phyloP scores from a whole-genome alignment of 2,329 filamentous ascomycete genomes.

The Thelonectria blattea region DNA sequence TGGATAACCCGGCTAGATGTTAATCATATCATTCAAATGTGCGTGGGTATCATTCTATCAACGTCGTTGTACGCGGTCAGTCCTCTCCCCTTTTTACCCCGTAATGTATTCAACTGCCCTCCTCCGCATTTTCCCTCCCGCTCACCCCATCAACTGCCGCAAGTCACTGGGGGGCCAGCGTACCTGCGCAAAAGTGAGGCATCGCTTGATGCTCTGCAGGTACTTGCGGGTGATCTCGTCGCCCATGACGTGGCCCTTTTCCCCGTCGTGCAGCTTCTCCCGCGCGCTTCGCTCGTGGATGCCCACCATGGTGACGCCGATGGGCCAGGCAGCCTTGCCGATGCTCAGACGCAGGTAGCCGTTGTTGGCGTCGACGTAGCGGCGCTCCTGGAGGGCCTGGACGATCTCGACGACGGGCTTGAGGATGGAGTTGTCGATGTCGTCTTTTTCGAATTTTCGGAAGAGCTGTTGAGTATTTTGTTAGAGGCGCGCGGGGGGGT shows the following conservation, averaged over 20 bases:
- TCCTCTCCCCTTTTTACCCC: conserved; percentile 1
- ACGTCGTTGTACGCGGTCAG: background rate
- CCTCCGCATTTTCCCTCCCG: background rate
- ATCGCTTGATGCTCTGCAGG: conserved; percentile 96
- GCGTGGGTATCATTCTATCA: background rate
- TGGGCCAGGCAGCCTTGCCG: conserved; percentile 96
- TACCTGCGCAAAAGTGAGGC: conserved; percentile 94
- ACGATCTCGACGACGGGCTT: conserved; percentile 91
- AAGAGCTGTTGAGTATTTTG: conserved; percentile 65
- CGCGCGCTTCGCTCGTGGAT: conserved; percentile 96
- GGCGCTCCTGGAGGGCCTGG: conserved; percentile 83
- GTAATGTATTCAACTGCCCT: background rate
- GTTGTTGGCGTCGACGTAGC: conserved; percentile 96
- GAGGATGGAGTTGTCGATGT: conserved; percentile 79
- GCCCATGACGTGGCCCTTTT: conserved; percentile 93
- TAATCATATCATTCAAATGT: background rate
- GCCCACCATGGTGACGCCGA: conserved; percentile 99
- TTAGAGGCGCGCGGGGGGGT: conserved; percentile 7
- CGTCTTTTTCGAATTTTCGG: conserved; percentile 82
- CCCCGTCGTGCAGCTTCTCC: conserved; percentile 90
- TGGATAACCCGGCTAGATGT: conserved; percentile 1
- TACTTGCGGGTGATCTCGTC: conserved; percentile 96
- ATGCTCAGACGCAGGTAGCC: conserved; percentile 93
- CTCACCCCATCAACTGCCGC: conserved; percentile 85
- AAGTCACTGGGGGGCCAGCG: conserved; percentile 94